Percentiles rank a stretch among this genome's conserved stretches.
phyloP scores from a whole-genome alignment of 2,329 filamentous ascomycete species.

The Gnomoniopsis sp. region DNA sequence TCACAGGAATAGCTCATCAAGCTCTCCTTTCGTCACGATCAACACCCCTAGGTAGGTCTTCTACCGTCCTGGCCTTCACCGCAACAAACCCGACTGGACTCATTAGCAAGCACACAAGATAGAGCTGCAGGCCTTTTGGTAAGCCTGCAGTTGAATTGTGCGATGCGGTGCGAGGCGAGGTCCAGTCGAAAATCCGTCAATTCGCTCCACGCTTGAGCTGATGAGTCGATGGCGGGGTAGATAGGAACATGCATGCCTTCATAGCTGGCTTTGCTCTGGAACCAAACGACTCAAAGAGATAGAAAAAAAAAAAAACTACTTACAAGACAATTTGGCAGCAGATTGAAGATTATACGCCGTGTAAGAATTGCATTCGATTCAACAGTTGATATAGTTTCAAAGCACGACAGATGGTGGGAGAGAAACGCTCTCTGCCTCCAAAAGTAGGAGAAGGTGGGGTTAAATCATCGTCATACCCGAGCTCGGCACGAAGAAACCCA shows the following conservation, averaged over 20 bases:
- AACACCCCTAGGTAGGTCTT: background rate
- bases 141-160: background rate
- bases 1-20: background rate
- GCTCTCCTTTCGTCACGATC: background rate
- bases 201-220: background rate
- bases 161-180: background rate
- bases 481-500: background rate
- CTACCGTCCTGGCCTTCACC: background rate
- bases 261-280: background rate
- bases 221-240: background rate
- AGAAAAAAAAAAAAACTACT: background rate
- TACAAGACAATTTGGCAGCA: background rate
- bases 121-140: background rate
- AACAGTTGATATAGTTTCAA: background rate
- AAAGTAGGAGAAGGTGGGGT: background rate
- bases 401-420: background rate
- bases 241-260: no score
- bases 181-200: background rate
- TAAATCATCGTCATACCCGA: background rate
- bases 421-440: background rate
- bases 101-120: background rate
- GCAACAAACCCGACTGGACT: background rate
- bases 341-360: background rate
- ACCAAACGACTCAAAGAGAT: background rate
- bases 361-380: background rate